phyloP scores from a whole-genome alignment of 345 rosid genomes.

The Populus euphratica region DNA sequence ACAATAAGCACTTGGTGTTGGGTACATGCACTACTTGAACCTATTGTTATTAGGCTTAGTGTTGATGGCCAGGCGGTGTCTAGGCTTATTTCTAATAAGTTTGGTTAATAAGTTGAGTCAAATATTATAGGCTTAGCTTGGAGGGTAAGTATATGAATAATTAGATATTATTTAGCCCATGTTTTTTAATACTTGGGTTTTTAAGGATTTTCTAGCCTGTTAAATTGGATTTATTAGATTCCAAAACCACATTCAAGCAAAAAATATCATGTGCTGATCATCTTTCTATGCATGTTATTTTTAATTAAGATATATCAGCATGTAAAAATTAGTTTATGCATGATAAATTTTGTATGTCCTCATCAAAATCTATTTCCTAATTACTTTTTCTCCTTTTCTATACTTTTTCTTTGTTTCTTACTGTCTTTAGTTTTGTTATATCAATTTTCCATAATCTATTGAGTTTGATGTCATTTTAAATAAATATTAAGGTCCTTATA shows the following conservation, averaged over 20 bases:
- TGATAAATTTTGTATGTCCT: not conserved
- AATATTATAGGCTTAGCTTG: no score
- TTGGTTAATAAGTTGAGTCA: fast-evolving
- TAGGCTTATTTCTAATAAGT: fast-evolving
- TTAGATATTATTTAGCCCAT: no score
- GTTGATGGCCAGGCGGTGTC: no score
- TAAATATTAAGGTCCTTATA: no score
- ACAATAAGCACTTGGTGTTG: fast-evolving
- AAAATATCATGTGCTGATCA: slow-evolving; percentile 96
- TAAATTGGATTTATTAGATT: slow-evolving; percentile 28
- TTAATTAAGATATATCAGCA: not conserved
- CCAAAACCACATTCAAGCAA: slow-evolving; percentile 85
- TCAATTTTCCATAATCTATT: not conserved
- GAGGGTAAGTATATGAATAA: no score
- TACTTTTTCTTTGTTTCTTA: slow-evolving; percentile 4
- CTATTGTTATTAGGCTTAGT: no score
- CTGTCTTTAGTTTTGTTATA: not conserved
- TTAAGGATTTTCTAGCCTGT: no score
- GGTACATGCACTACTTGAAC: no score
- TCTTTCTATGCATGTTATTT: slow-evolving; percentile 74
- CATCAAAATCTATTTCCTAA: not conserved
- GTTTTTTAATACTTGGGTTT: no score
- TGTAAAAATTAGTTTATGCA: not conserved
- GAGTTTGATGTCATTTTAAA: not conserved
- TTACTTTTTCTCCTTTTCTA: not conserved